Conservation (phyloP, 129 eudicot genomes). For the Artemisia annua region DNA sequence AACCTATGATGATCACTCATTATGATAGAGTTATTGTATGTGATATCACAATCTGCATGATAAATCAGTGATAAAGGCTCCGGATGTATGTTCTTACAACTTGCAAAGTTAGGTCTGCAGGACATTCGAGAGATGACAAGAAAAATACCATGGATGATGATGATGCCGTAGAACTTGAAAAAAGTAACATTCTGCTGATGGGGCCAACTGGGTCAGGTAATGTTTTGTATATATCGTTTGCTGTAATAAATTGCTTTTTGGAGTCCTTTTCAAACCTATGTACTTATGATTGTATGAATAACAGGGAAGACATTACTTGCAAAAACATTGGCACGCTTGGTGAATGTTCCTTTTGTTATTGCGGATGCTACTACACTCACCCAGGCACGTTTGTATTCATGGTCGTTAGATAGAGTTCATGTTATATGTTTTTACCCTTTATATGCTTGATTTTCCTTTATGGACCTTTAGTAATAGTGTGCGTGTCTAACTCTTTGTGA, state of each 20-base stretch:
- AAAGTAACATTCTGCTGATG: slow-evolving; percentile 95
- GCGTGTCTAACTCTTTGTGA: neutral
- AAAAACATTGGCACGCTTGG: slow-evolving; percentile 92
- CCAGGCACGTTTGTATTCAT: slow-evolving; percentile 54
- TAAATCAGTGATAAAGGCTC: slow-evolving; percentile 18
- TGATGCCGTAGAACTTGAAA: slow-evolving; percentile 90
- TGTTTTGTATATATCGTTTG: slow-evolving; percentile 2
- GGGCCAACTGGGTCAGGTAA: slow-evolving; percentile 99
- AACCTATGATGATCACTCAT: too few relatives aligned
- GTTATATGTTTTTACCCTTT: too few relatives aligned
- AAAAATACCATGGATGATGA: slow-evolving; percentile 52
- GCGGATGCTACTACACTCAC: slow-evolving; percentile 99
- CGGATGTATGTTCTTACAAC: slow-evolving; percentile 42
- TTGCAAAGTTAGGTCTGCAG: slow-evolving; percentile 80
- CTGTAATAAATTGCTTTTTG: neutral
- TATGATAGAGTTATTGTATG: too few relatives aligned
- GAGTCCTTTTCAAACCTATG: slow-evolving; percentile 21
- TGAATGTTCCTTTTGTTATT: slow-evolving; percentile 97
- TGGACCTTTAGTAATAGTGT: neutral
- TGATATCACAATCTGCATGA: neutral
- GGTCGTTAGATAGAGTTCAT: neutral
- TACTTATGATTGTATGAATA: slow-evolving; percentile 42
- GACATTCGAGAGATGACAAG: slow-evolving; percentile 51
- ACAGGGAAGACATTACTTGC: slow-evolving; percentile 99
- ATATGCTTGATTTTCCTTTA: neutral